Base-by-base conservation (phyloP, 768 basidiomycete species). In the Mycena epipterygia region DNA sequence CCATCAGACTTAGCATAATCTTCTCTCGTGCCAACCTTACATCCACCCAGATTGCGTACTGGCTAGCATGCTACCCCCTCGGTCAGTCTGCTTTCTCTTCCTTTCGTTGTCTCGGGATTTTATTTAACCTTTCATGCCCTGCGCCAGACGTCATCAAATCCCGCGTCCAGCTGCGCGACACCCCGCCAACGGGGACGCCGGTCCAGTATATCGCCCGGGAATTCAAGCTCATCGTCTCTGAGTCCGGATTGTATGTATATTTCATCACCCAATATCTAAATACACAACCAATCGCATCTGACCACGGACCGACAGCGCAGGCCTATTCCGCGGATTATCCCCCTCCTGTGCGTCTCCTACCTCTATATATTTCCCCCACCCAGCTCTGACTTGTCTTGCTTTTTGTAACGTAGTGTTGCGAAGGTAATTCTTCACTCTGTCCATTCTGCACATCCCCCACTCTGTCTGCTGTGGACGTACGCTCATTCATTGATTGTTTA, bases 1-100 rank as follows among this genome's bases (percentile, higher is more conserved):
- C 11, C 44, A 1, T 23, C 32, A 48, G 33, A 16, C n/a, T n/a
- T n/a, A n/a, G n/a, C n/a, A n/a, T n/a, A 63, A 39, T 68, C 25
- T 53, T 53, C 64, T 37, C n/a, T 32, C 44, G 41, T 64, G 72
- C 37, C 29, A 59, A 21, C 70, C 67, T 19, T 37, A 23, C 9
- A 6, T 27, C 29, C 55, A n/a, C 39, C 1, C 30, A 95, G 86
- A 89, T 97, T 42, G 91, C 91, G 0, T 98, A 99, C 76, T 99
- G 98, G 98, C 85, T 98, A 2, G 89, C 95, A 1, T 96, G 93
- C 76, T 98, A 97, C 79, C 97, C 96, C 0, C 84, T 97, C 7
- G 93, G 93, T 93, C 57, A 11, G 78, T 64, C 19, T n/a, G 8
- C 29, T 17, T 53, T 64, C 62, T 53, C 5, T 27, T 35, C 37